Evolutionary conservation across 352 stramenopile species (phyloP), one percentile per base, ranked within the genome.

Genomic region (Globisporangium echinulatum): DNA sequence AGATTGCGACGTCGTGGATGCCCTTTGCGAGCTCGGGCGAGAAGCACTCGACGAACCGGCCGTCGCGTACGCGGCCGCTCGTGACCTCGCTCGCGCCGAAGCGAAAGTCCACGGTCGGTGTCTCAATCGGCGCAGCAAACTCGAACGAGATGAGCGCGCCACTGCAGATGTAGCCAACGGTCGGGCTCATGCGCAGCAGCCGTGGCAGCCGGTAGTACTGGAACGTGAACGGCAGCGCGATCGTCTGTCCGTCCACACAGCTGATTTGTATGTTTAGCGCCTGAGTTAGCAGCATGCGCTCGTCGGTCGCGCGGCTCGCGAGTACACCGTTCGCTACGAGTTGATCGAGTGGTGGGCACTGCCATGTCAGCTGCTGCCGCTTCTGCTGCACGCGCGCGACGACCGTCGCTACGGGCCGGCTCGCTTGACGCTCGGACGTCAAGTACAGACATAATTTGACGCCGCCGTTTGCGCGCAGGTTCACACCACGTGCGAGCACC

Each of bases 131-230:
- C 54, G 84, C 75, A 1, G 64, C 60, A 54, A 88, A 90, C 52
- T 88, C 72, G 39, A 90, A 90, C 17, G 73, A 84, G 9, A 90
- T 62, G 14, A 88, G 46, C 1, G 78, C 85, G 5, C 79, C 79
- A 33, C 75, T 81, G 53, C 77, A 87, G 3, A 86, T 74, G 54
- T 88, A 90, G 2, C 79, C 81, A 0, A 82, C 63, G 0, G 61
- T 63, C 2, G 81, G 81, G 43, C 56, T 82, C 73, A 88, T 88
- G 0, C 56, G 50, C 47, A 87, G 33, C 14, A 90, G 66, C 7
- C 59, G 67, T 7, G 81, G 71, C 15, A 66, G 58, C n/a, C 70
- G 75, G 59, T 88, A 88, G 38, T 74, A 87, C 36, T 69, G 75
- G 38, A 90, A 84, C 13, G 67, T 59, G 50, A 85, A 88, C 0